Percentiles rank a stretch among this genome's conserved stretches.
phyloP scores from a whole-genome alignment of 306 rosid species.

The Cicer bijugum region DNA sequence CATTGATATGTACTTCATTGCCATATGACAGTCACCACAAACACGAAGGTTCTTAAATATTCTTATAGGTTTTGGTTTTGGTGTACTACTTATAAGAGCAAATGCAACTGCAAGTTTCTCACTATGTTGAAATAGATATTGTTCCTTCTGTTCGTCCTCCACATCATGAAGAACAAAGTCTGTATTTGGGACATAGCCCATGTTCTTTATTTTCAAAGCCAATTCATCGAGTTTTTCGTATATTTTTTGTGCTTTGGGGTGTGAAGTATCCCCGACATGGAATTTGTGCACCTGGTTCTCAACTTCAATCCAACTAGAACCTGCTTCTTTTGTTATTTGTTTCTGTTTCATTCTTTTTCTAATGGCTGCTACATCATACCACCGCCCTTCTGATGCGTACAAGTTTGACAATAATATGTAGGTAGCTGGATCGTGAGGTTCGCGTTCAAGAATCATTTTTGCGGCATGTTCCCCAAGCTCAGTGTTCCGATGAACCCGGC shows the following conservation, averaged over 20 bases:
- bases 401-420: constrained; percentile 66
- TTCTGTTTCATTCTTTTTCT: constrained; percentile 63
- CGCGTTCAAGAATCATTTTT: constrained; percentile 61
- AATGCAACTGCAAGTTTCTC: constrained; percentile 75
- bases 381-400: constrained; percentile 60
- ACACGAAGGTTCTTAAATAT: constrained; percentile 67
- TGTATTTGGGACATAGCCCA: constrained; percentile 65
- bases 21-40: constrained; percentile 69
- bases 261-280: constrained; percentile 71
- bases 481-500: constrained; percentile 59
- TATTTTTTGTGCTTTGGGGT: constrained; percentile 59
- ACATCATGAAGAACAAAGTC: constrained; percentile 75
- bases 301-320: constrained; percentile 70
- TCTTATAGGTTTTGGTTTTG: constrained; percentile 56
- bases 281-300: constrained; percentile 63
- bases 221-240: constrained; percentile 59
- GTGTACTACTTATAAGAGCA: constrained; percentile 60
- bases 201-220: constrained; percentile 52
- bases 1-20: constrained; percentile 61
- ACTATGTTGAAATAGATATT: constrained; percentile 66
- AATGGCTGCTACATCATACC: constrained; percentile 63
- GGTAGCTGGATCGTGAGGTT: constrained; percentile 66
- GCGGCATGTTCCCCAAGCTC: constrained; percentile 70
- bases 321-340: constrained; percentile 62
- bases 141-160: constrained; percentile 69